A percentile compares a stretch with the other conserved stretches of the same genome.
These are phyloP conservation scores for Priceomyces fermenticarens DNA, from an alignment of 805 yeast species.

Conservation along the genomic window DNA sequence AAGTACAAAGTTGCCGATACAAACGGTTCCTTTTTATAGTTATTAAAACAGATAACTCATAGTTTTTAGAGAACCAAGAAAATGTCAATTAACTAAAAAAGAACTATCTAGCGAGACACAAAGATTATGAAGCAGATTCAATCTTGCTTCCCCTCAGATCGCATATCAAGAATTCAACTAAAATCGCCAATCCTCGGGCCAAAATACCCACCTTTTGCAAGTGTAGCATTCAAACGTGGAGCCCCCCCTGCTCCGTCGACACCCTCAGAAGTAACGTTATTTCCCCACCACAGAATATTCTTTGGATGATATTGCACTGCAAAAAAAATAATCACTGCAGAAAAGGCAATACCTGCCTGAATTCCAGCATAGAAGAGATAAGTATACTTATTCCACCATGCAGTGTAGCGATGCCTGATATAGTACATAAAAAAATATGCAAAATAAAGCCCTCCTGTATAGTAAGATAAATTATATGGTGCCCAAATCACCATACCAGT, in stretches of 20 bases:
- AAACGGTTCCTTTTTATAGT: no score
- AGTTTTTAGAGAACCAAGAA: no score
- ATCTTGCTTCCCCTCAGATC: neutral
- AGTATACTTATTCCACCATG: slow-evolving; percentile 45
- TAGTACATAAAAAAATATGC: slow-evolving; percentile 33
- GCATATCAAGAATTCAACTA: neutral
- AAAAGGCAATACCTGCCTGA: slow-evolving; percentile 43
- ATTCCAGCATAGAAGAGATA: slow-evolving; percentile 44
- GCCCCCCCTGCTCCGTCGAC: slow-evolving; percentile 6
- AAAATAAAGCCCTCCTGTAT: slow-evolving; percentile 58
- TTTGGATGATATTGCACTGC: slow-evolving; percentile 14
- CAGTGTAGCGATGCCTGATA: slow-evolving; percentile 39
- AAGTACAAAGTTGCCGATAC: no score
- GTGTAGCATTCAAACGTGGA: slow-evolving; percentile 15
- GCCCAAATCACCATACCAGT: slow-evolving; percentile 50
- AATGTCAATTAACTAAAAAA: neutral
- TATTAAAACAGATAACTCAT: no score
- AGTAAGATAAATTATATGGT: slow-evolving; percentile 57
- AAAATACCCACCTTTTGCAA: slow-evolving; percentile 30
- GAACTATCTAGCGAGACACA: no score
- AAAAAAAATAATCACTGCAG: slow-evolving; percentile 37
- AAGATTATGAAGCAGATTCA: neutral
- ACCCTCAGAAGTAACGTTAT: slow-evolving; percentile 29
- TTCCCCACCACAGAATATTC: slow-evolving; percentile 63
- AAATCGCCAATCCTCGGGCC: slow-evolving; percentile 27